Percentiles rank a stretch among this genome's conserved stretches.
These are phyloP conservation scores for Leccinum ochraceum DNA, from an alignment of 768 basidiomycete species.

Conservation along the genomic window DNA sequence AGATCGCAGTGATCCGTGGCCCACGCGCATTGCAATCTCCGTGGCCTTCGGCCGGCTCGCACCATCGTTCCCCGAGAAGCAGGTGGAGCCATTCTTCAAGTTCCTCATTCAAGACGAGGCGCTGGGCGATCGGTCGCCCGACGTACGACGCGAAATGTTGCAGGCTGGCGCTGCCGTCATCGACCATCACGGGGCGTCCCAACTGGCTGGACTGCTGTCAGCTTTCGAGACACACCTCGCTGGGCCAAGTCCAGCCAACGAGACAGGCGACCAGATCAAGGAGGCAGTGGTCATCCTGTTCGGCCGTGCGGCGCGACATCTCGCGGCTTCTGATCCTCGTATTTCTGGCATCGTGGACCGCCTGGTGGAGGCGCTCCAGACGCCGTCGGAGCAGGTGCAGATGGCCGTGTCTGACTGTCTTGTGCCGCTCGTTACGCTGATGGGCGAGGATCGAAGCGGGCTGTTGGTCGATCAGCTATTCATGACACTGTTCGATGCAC, in stretches of 20 bases:
- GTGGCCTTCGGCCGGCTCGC: slow-evolving; percentile 67
- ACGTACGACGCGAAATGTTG: slow-evolving; percentile 89
- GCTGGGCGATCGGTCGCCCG: slow-evolving; percentile 79
- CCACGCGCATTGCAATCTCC: slow-evolving; percentile 74
- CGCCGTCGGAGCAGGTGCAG: slow-evolving; percentile 95
- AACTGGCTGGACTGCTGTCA: slow-evolving; percentile 71
- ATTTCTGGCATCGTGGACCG: slow-evolving; percentile 82
- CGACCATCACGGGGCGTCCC: slow-evolving; percentile 75
- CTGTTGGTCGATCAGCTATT: slow-evolving; percentile 76
- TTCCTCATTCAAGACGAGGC: slow-evolving; percentile 88
- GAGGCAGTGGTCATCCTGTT: slow-evolving; percentile 95
- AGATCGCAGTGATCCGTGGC: slow-evolving; percentile 90
- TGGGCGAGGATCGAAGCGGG: slow-evolving; percentile 45
- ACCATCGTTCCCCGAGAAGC: slow-evolving; percentile 57
- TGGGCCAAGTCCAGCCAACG: slow-evolving; percentile 53
- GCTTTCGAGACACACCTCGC: slow-evolving; percentile 81
- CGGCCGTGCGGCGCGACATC: slow-evolving; percentile 87
- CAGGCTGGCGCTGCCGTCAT: slow-evolving; percentile 78
- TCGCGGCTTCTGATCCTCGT: slow-evolving; percentile 73
- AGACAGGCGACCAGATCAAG: slow-evolving; percentile 84
- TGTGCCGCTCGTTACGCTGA: slow-evolving; percentile 76
- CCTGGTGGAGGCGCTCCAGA: slow-evolving; percentile 86
- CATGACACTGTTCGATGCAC: slow-evolving; percentile 70
- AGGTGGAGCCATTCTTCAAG: slow-evolving; percentile 72
- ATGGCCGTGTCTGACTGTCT: slow-evolving; percentile 96